phyloP scores from a whole-genome alignment of 768 basidiomycete species.

The Rhodocollybia butyracea region DNA sequence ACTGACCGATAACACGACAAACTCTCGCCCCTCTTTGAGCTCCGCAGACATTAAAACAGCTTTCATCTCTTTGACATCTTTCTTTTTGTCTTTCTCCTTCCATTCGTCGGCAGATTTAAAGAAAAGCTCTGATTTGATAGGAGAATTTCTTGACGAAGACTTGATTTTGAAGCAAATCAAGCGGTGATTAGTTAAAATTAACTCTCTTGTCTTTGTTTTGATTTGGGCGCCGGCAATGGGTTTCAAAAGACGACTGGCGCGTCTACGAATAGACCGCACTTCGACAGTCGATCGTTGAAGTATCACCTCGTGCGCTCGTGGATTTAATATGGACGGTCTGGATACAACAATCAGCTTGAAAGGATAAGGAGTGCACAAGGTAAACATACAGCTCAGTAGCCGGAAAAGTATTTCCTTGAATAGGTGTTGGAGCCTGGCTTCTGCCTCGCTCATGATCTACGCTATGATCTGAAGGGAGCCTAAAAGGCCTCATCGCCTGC shows the following conservation, averaged over 20 bases:
- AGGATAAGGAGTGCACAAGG: neutral
- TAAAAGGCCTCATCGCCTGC: slow-evolving; percentile 21
- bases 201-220: slow-evolving; percentile 49
- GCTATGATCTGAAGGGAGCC: neutral
- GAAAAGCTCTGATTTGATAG: slow-evolving; percentile 52
- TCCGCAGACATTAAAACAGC: slow-evolving; percentile 44
- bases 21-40: slow-evolving; percentile 53
- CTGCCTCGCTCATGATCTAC: slow-evolving; percentile 41
- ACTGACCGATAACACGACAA: slow-evolving; percentile 60
- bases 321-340: slow-evolving; percentile 32
- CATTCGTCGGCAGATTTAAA: slow-evolving; percentile 26
- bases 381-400: slow-evolving; percentile 43
- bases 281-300: slow-evolving; percentile 54
- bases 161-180: slow-evolving; percentile 54
- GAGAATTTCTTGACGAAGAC: slow-evolving; percentile 28
- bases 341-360: neutral
- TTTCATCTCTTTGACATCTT: slow-evolving; percentile 45
- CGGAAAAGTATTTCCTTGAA: slow-evolving; percentile 43
- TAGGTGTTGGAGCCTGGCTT: slow-evolving; percentile 49
- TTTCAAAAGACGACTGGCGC: slow-evolving; percentile 53
- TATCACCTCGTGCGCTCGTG: slow-evolving; percentile 41
- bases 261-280: slow-evolving; percentile 47
- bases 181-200: slow-evolving; percentile 55
- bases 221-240: slow-evolving; percentile 46
- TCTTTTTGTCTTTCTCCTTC: slow-evolving; percentile 31